Evolutionary conservation across 2,329 filamentous ascomycete genomes (phyloP), one percentile per base, ranked within the genome.

Genomic region (Diaporthe sp.): DNA sequence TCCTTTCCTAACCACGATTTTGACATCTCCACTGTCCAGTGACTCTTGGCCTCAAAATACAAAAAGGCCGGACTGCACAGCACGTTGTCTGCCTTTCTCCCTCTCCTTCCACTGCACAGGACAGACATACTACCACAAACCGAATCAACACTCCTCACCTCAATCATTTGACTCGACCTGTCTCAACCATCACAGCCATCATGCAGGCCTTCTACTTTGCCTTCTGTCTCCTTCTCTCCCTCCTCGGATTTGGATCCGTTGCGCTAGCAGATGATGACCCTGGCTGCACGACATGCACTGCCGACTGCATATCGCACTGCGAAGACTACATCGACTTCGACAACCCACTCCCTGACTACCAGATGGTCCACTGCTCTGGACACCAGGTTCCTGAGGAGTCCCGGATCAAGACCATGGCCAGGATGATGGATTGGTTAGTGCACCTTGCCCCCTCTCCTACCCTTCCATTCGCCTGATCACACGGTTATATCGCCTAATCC

Each of bases 401-500:
- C 6, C 62, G 62, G 17, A 68, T 68, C 28, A 51, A 34, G 28
- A 68, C 62, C 12, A 68, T 37, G 62, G 62, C 62, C 0, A 51
- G 62, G 12, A 49, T 68, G 46, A 68, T 68, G 62, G 62, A 68
- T 31, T 68, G 62, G 59, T 62, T 17, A 44, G 59, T 62, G 5
- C n/a, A 61, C 8, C 25, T 25, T 53, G 22, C 7, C 2, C 7
- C 37, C 2, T 15, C 17, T 3, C 39, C 13, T 19, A 10, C 7
- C 13, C 12, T n/a, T 53, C n/a, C n/a, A 13, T 5, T 0, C n/a
- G 7, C 42, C 42, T 19, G 1, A 19, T 2, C 5, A 17, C 2
- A 49, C 2, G 0, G 8, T 1, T 1, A 19, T 22, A 22, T 49
- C 19, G 13, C 44, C 44, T 17, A 22, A 22, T 44, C 42, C 42